Conservation (phyloP, 116 monocot genomes). For the Iris pallida region DNA sequence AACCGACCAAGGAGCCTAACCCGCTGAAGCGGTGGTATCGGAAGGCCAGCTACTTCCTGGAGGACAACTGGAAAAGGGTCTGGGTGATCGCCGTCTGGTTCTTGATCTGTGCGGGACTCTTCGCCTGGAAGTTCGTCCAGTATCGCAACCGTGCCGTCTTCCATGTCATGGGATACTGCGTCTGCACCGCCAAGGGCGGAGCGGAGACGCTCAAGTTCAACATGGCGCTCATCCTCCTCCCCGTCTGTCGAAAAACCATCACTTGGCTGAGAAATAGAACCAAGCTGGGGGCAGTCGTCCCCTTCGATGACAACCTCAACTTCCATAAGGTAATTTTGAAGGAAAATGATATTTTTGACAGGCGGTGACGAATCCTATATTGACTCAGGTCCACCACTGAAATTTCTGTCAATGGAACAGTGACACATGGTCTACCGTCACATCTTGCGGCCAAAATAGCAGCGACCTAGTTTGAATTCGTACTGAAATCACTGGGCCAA, state of each 20-base stretch:
- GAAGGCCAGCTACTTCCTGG: constrained; percentile 47
- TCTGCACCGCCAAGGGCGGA: constrained; percentile 71
- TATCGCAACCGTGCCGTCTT: constrained; percentile 57
- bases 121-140: constrained; percentile 72
- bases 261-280: constrained; percentile 80
- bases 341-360: no score
- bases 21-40: constrained; percentile 48
- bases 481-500: no score
- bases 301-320: constrained; percentile 89
- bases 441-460: no score
- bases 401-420: no score
- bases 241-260: constrained; percentile 85
- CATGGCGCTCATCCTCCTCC: constrained; percentile 83
- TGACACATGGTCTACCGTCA: no score
- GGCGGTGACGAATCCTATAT: no score
- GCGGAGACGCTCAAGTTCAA: constrained; percentile 86
- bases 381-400: no score
- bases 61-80: constrained; percentile 73
- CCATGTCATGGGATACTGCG: constrained; percentile 82
- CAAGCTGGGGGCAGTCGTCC: constrained; percentile 46
- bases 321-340: constrained; percentile 92
- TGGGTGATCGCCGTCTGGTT: constrained; percentile 75
- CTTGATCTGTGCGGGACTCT: constrained; percentile 46
- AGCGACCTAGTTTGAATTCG: no score
- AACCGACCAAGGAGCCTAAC: constrained; percentile 57